Conservation (phyloP, 345 rosid genomes). For the Excoecaria agallocha region DNA sequence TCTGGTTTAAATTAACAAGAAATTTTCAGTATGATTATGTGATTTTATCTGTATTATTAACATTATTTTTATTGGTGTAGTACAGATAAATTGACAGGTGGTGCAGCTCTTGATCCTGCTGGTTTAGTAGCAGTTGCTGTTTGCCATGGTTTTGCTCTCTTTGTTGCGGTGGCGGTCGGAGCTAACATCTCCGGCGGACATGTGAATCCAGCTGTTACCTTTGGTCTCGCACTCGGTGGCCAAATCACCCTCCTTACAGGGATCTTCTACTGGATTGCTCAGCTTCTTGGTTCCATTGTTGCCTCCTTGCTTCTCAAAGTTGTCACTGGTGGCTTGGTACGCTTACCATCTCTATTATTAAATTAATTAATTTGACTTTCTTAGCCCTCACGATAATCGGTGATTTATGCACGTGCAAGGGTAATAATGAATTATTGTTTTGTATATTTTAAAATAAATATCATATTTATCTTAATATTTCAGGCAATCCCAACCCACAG, state of each 20-base stretch:
- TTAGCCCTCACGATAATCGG: not conserved
- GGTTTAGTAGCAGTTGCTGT: conserved; percentile 84
- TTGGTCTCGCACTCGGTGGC: conserved; percentile 89
- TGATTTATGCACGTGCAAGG: not conserved
- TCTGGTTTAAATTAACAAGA: too few species aligned
- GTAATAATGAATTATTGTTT: too few species aligned
- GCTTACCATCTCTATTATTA: not conserved
- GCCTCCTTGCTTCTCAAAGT: conserved; percentile 74
- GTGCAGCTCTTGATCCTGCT: conserved; percentile 81
- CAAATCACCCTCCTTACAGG: conserved; percentile 87
- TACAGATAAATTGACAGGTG: conserved; percentile 65
- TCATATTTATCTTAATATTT: not conserved
- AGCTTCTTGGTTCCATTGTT: conserved; percentile 80
- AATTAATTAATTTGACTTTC: not conserved
- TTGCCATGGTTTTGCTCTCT: conserved; percentile 87
- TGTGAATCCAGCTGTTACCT: conserved; percentile 93
- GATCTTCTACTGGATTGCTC: conserved; percentile 89
- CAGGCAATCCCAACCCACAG: conserved; percentile 78
- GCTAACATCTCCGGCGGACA: conserved; percentile 97
- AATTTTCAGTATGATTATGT: not conserved
- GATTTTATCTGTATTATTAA: not conserved
- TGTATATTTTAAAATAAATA: too few species aligned
- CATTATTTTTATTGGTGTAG: not conserved
- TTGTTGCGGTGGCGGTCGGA: conserved; percentile 80
- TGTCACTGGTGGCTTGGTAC: conserved; percentile 88